Conservation (phyloP, 2,329 filamentous ascomycete genomes). For the Ceratocystis variospora region DNA sequence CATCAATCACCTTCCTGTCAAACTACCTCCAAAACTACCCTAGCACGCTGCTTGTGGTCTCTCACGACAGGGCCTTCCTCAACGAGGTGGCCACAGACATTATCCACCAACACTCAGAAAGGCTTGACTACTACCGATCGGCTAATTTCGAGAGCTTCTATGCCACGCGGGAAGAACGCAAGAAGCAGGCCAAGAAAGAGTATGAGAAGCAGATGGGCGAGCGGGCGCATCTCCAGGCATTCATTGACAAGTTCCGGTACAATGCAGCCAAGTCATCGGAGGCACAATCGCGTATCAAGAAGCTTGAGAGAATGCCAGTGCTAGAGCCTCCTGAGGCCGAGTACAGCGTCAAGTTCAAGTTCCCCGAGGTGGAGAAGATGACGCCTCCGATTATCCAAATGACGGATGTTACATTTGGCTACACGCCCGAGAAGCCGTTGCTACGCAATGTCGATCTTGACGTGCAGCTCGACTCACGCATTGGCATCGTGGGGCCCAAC, state of each 20-base stretch:
- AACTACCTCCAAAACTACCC: slow-evolving; percentile 91
- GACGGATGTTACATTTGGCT: slow-evolving; percentile 83
- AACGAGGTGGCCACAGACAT: slow-evolving; percentile 99
- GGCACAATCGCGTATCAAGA: slow-evolving; percentile 97
- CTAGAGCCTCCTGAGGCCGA: slow-evolving; percentile 81
- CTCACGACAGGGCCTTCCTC: slow-evolving; percentile 96
- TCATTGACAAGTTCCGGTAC: slow-evolving; percentile 99
- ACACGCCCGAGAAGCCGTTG: slow-evolving; percentile 63
- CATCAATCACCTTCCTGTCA: slow-evolving; percentile 96
- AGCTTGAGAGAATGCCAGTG: slow-evolving; percentile 91
- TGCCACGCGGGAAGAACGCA: slow-evolving; percentile 88
- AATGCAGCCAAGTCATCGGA: slow-evolving; percentile 98
- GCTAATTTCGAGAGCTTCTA: slow-evolving; percentile 98
- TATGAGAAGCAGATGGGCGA: slow-evolving; percentile 98
- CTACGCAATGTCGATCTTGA: slow-evolving; percentile 83
- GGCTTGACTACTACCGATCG: slow-evolving; percentile 95
- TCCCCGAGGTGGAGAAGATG: slow-evolving; percentile 94
- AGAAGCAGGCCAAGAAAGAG: slow-evolving; percentile 91
- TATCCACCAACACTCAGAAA: slow-evolving; percentile 92
- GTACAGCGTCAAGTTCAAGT: slow-evolving; percentile 93
- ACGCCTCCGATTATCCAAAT: slow-evolving; percentile 97
- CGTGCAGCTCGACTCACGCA: slow-evolving; percentile 93
- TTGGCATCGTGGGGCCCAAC: slow-evolving; percentile 98
- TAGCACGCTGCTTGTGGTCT: slow-evolving; percentile 89
- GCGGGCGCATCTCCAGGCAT: slow-evolving; percentile 84